Conservation (phyloP, 2,329 filamentous ascomycete genomes). For the Beauveria australis region DNA sequence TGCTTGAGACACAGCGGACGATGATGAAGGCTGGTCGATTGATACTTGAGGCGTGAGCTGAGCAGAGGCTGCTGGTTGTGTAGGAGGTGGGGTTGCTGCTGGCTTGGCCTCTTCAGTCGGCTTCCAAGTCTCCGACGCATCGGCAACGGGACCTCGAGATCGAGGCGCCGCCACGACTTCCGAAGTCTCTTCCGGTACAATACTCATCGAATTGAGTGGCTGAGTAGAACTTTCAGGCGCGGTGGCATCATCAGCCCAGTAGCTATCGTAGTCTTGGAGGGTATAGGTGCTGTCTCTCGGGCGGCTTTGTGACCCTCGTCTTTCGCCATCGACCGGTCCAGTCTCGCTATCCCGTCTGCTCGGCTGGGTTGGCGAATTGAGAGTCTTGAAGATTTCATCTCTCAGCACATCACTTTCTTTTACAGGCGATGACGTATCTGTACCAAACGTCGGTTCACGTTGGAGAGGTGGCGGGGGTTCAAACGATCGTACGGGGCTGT, state of each 20-base stretch:
- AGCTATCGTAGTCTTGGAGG: conserved; percentile 59
- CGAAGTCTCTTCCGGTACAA: not conserved
- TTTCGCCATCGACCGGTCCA: not conserved
- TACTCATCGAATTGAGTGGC: not conserved
- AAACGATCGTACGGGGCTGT: conserved; percentile 27
- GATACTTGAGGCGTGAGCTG: not conserved
- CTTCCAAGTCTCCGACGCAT: not conserved
- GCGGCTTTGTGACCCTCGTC: conserved; percentile 3
- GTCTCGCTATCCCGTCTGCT: not conserved
- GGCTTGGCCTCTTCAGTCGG: not conserved
- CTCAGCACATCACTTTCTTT: conserved; percentile 64
- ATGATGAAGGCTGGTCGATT: not conserved
- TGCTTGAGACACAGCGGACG: not conserved
- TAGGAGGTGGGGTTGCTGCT: not conserved
- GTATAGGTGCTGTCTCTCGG: conserved; percentile 53
- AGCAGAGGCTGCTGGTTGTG: not conserved
- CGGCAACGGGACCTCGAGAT: not conserved
- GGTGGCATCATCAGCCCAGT: conserved; percentile 41
- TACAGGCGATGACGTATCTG: conserved; percentile 43
- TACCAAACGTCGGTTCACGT: conserved; percentile 38
- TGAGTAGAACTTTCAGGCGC: not conserved
- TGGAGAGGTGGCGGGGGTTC: conserved; percentile 28
- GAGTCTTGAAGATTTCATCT: conserved; percentile 66
- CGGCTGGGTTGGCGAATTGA: conserved; percentile 38
- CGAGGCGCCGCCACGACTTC: not conserved